phyloP scores from a whole-genome alignment of 2,329 filamentous ascomycete species.

The Ceratocystis papillata region DNA sequence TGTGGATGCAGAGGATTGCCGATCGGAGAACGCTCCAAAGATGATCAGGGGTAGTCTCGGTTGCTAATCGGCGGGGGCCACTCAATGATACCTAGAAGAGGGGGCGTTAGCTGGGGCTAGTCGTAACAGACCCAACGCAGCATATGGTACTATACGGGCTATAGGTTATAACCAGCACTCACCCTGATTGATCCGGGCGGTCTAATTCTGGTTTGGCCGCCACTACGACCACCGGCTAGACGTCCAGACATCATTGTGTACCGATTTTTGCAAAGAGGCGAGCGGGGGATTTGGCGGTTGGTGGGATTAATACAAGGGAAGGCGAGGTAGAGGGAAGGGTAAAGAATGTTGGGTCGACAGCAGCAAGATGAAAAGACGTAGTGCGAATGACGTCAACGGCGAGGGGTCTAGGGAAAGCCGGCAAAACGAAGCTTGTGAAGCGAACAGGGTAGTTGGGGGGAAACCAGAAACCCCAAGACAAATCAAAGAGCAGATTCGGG shows the following conservation, averaged over 20 bases:
- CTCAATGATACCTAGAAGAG: constrained; percentile 1
- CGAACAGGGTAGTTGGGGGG: neutral
- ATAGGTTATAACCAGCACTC: neutral
- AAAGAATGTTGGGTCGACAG: neutral
- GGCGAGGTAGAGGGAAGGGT: too few relatives aligned
- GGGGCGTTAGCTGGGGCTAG: neutral
- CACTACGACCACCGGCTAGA: constrained; percentile 11
- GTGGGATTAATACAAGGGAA: too few relatives aligned
- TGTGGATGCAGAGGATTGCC: constrained; percentile 79
- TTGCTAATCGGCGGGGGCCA: neutral
- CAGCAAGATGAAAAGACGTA: neutral
- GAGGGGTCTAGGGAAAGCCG: neutral
- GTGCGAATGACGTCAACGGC: neutral
- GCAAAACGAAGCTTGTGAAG: neutral
- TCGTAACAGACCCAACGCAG: neutral
- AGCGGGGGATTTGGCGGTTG: too few relatives aligned
- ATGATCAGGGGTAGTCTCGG: neutral
- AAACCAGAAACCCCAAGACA: too few relatives aligned
- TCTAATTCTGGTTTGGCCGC: constrained; percentile 18
- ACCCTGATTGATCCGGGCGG: constrained; percentile 18
- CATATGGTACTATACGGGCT: neutral
- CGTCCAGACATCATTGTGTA: constrained; percentile 24
- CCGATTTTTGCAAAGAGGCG: neutral
- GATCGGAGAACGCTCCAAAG: constrained; percentile 62
- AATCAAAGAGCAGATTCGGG: too few relatives aligned